Conservation (phyloP, 768 basidiomycete species). For the Boletus insuetus region DNA sequence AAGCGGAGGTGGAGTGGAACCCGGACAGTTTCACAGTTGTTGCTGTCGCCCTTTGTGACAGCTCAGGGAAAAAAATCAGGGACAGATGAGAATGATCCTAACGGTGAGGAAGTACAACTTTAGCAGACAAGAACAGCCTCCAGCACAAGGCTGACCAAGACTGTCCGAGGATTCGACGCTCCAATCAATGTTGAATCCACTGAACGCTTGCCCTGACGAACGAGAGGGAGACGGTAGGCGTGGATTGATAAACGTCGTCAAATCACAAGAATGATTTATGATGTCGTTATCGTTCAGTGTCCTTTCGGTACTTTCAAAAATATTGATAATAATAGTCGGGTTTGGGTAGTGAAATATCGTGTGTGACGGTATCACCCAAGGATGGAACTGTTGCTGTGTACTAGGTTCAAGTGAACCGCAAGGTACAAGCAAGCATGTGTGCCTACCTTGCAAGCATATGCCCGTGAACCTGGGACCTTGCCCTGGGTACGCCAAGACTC, state of each 20-base stretch:
- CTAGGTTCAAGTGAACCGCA: background rate
- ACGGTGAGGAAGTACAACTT: background rate
- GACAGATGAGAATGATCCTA: background rate
- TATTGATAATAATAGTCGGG: background rate
- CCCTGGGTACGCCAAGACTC: background rate
- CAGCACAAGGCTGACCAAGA: background rate
- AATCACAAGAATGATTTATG: background rate
- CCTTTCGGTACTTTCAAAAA: background rate
- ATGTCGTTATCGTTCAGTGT: background rate
- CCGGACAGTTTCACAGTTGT: too few relatives aligned
- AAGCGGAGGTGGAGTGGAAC: background rate
- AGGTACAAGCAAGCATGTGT: background rate
- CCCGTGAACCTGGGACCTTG: background rate
- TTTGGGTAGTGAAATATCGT: background rate
- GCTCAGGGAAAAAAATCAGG: background rate
- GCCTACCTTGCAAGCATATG: background rate
- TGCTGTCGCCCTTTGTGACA: too few relatives aligned
- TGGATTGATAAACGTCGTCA: background rate
- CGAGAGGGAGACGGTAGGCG: background rate
- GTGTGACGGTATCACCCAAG: background rate
- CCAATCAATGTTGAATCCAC: background rate
- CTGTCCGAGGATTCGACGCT: constrained; percentile 2
- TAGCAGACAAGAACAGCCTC: background rate
- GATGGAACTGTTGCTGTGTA: background rate
- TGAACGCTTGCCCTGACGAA: background rate